These are phyloP conservation scores for Chlamydomonas asymmetrica DNA, from an alignment of 139 green algal species.

Conservation along the genomic window DNA sequence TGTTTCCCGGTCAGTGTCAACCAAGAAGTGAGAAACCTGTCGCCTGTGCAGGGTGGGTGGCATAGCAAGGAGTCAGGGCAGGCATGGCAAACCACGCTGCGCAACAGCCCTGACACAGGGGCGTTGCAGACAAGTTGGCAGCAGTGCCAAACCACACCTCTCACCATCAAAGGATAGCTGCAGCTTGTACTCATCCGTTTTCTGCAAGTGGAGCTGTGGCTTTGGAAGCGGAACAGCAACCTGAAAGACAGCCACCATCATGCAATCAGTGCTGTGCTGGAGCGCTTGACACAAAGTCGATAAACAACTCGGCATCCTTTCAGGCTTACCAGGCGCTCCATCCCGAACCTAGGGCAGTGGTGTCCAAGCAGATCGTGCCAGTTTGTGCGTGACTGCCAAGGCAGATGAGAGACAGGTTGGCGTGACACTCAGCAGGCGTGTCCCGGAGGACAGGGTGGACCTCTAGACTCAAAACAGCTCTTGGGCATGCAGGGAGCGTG, in stretches of 20 bases:
- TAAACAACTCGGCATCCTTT: not conserved
- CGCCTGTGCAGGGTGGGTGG: too few relatives aligned
- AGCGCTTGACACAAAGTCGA: not conserved
- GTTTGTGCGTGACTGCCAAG: conserved; percentile 33
- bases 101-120: too few relatives aligned
- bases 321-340: conserved; percentile 32
- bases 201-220: conserved; percentile 15
- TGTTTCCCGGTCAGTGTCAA: conserved; percentile 57
- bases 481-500: not conserved
- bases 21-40: conserved; percentile 70
- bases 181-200: conserved; percentile 48
- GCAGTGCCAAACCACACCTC: too few relatives aligned
- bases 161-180: conserved; percentile 55
- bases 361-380: conserved; percentile 51
- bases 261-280: not conserved
- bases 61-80: too few relatives aligned
- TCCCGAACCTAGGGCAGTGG: conserved; percentile 41
- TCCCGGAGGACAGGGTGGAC: too few relatives aligned
- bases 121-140: too few relatives aligned
- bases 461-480: too few relatives aligned
- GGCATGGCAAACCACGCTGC: not conserved
- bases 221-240: conserved; percentile 48
- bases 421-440: too few relatives aligned
- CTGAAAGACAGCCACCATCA: not conserved
- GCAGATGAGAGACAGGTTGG: not conserved